These are phyloP conservation scores for Phanerochaete sordida DNA, from an alignment of 768 basidiomycete species.

Conservation along the genomic window DNA sequence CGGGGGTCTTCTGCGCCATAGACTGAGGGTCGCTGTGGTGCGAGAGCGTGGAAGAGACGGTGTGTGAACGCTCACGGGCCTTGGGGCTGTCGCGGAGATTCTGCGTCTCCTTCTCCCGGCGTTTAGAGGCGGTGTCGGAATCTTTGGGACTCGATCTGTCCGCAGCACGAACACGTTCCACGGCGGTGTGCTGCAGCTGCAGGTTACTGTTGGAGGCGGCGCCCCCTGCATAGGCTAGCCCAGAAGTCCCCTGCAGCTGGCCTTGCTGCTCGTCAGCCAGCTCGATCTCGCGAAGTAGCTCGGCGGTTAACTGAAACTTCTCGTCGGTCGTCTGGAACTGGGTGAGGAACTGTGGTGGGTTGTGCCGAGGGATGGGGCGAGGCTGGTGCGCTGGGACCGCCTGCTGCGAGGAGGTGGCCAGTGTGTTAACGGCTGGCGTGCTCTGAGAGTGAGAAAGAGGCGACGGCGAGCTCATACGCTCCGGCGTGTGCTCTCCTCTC, in stretches of 20 bases:
- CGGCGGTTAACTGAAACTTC: slow-evolving; percentile 64
- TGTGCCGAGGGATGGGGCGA: slow-evolving; percentile 58
- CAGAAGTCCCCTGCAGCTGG: slow-evolving; percentile 33
- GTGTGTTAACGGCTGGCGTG: slow-evolving; percentile 27
- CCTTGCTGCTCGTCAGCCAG: slow-evolving; percentile 61
- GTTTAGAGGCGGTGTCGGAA: slow-evolving; percentile 32
- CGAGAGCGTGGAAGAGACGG: slow-evolving; percentile 29
- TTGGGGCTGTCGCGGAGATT: slow-evolving; percentile 36
- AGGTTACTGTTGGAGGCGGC: slow-evolving; percentile 36
- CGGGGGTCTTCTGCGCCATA: slow-evolving; percentile 40
- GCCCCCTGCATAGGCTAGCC: slow-evolving; percentile 46
- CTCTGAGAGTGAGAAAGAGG: slow-evolving; percentile 28
- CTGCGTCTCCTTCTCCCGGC: slow-evolving; percentile 21
- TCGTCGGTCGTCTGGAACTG: slow-evolving; percentile 52
- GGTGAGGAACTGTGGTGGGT: slow-evolving; percentile 52
- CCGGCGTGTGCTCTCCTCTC: slow-evolving; percentile 22
- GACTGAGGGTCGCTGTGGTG: slow-evolving; percentile 29
- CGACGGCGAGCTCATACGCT: slow-evolving; percentile 46
- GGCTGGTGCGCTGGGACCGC: slow-evolving; percentile 46
- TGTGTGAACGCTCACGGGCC: slow-evolving; percentile 27
- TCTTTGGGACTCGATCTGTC: slow-evolving; percentile 59
- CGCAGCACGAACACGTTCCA: slow-evolving; percentile 50
- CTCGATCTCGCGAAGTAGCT: slow-evolving; percentile 70
- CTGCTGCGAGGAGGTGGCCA: slow-evolving; percentile 24
- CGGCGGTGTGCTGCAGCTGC: slow-evolving; percentile 36